A percentile compares a stretch with the other conserved stretches of the same genome.
Conservation (phyloP, 805 yeast genomes). For the Hanseniaspora occidentalis region DNA sequence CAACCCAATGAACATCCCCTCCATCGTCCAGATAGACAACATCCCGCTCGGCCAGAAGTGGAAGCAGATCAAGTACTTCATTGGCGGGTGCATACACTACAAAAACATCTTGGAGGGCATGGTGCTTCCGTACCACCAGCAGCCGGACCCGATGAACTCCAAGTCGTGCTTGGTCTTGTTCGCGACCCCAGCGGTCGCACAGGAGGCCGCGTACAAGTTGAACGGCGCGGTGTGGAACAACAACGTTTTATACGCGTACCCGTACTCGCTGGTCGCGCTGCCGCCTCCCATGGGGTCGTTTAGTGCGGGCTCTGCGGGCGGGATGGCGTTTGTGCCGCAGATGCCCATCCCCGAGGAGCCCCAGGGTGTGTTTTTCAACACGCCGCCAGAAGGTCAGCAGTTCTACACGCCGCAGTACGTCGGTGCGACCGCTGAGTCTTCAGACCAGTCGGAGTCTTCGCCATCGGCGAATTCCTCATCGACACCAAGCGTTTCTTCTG, state of each 20-base stretch:
- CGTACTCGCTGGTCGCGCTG: too few relatives aligned
- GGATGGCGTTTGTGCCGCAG: too few relatives aligned
- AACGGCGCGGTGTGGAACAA: constrained; percentile 23
- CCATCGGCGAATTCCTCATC: too few relatives aligned
- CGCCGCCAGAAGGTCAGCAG: too few relatives aligned
- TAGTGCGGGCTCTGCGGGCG: too few relatives aligned
- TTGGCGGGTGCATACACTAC: constrained; percentile 23
- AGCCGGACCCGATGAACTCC: constrained; percentile 1
- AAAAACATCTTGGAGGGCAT: constrained; percentile 19
- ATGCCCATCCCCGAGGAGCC: too few relatives aligned
- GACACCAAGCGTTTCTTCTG: too few relatives aligned
- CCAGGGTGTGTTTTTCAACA: too few relatives aligned
- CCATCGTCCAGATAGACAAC: constrained; percentile 19
- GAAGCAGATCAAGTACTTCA: constrained; percentile 22
- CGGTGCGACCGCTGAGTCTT: too few relatives aligned
- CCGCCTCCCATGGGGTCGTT: too few relatives aligned
- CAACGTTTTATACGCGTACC: constrained; percentile 19
- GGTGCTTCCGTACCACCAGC: constrained; percentile 15
- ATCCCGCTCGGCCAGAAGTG: constrained; percentile 24
- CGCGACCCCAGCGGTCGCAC: background rate
- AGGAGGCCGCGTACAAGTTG: constrained; percentile 7
- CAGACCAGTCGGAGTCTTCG: too few relatives aligned
- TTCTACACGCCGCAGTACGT: too few relatives aligned
- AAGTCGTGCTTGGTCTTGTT: background rate
- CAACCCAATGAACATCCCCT: background rate